A percentile compares a stretch with the other conserved stretches of the same genome.
These are phyloP conservation scores for Ensete ventricosum DNA, from an alignment of 176 grass and related monocot species.

Conservation along the genomic window DNA sequence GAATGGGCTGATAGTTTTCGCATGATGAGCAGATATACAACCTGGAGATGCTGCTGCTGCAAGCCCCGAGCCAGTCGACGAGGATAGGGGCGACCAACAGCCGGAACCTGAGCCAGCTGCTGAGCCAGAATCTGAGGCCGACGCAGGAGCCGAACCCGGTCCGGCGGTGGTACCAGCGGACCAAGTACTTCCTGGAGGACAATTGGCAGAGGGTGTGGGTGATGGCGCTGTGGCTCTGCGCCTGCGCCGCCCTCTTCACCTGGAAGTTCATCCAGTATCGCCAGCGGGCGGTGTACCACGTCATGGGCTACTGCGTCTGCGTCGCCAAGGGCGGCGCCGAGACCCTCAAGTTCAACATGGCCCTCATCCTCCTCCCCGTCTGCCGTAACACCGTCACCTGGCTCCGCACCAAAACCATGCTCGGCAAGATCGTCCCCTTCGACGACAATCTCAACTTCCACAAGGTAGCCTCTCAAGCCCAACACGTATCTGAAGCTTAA, in stretches of 20 bases:
- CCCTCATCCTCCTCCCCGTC: constrained; percentile 36
- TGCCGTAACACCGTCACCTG: constrained; percentile 43
- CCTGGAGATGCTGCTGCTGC: constrained; percentile 64
- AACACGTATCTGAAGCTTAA: no score
- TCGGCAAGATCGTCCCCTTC: constrained; percentile 25
- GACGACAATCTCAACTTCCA: constrained; percentile 44
- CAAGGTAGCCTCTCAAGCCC: constrained; percentile 12
- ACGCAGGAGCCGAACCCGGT: constrained; percentile 24
- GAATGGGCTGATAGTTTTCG: no score
- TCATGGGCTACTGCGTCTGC: constrained; percentile 38
- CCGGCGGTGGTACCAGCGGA: constrained; percentile 4
- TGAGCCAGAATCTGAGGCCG: constrained; percentile 22
- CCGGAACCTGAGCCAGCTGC: constrained; percentile 23
- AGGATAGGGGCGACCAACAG: constrained; percentile 23
- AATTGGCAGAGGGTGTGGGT: constrained; percentile 35
- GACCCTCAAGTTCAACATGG: constrained; percentile 48
- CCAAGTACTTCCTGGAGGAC: constrained; percentile 29
- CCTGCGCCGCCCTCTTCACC: constrained; percentile 22
- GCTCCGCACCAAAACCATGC: constrained; percentile 30
- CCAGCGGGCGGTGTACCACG: constrained; percentile 20
- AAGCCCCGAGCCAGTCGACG: constrained; percentile 38
- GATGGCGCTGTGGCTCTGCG: constrained; percentile 27
- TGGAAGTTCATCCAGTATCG: constrained; percentile 41
- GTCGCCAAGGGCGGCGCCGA: constrained; percentile 39
- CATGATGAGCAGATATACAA: constrained; percentile 39